Evolutionary conservation across 2,329 filamentous ascomycete species (phyloP).

Genomic region (Graphilbum ipis-grandicollis): DNA sequence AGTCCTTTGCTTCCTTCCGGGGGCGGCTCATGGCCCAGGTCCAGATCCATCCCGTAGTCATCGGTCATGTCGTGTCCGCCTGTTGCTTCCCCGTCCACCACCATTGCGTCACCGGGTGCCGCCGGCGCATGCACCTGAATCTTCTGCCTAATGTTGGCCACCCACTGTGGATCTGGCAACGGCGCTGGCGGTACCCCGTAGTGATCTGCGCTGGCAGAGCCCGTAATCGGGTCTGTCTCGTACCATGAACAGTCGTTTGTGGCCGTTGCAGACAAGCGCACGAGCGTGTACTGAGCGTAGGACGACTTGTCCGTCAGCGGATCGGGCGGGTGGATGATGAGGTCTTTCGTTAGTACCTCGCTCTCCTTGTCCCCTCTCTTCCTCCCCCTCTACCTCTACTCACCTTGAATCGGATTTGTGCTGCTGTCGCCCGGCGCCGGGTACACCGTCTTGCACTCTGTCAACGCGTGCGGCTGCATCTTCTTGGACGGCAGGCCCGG

Average conservation of each 20-base stretch:
- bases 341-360: background rate
- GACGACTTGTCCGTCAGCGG: constrained; percentile 7
- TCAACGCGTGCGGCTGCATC: constrained; percentile 18
- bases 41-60: constrained; percentile 9
- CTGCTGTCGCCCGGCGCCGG: constrained; percentile 6
- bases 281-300: constrained; percentile 27
- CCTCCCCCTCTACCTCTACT: background rate
- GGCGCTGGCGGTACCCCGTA: constrained; percentile 11
- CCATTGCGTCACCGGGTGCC: constrained; percentile 10
- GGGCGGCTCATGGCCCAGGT: too few relatives aligned
- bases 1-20: too few relatives aligned
- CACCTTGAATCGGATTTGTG: constrained; percentile 30
- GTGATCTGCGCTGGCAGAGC: constrained; percentile 2
- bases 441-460: constrained; percentile 30
- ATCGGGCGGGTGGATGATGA: constrained; percentile 24
- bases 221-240: constrained; percentile 25
- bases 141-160: constrained; percentile 24
- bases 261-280: constrained; percentile 33
- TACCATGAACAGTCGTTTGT: constrained; percentile 33
- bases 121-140: constrained; percentile 15
- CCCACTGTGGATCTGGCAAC: constrained; percentile 24
- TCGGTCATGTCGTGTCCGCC: constrained; percentile 7
- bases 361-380: background rate
- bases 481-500: too few relatives aligned
- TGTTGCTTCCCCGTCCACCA: constrained; percentile 5